Evolutionary conservation across 306 rosid species (phyloP).

Genomic region (Vigna reflexopilosa): DNA sequence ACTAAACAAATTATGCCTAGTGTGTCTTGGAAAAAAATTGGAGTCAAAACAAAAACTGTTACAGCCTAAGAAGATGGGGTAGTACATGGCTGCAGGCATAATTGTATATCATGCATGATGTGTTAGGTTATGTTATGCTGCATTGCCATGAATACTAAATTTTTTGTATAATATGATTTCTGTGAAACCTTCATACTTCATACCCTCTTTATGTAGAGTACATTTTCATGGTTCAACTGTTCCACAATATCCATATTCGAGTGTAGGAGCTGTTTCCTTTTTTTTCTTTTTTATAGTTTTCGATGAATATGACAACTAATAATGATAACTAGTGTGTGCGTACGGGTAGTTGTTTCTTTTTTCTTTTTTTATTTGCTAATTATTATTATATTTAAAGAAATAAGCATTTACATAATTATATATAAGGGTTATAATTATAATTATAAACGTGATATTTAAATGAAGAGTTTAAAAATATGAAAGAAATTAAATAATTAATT

Average conservation of each 20-base stretch:
- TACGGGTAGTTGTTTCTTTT: too few species aligned
- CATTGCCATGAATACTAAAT: slow-evolving; percentile 9
- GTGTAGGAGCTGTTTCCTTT: neutral
- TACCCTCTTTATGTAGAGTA: slow-evolving; percentile 35
- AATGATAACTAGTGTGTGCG: neutral
- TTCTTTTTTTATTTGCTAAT: too few species aligned
- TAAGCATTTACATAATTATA: too few species aligned
- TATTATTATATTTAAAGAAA: too few species aligned
- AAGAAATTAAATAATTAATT: too few species aligned
- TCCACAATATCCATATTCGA: slow-evolving; percentile 3
- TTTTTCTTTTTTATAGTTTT: neutral
- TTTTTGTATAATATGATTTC: slow-evolving; percentile 18
- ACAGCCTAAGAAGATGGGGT: slow-evolving; percentile 46
- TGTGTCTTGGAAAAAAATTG: slow-evolving; percentile 88
- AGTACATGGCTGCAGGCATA: neutral
- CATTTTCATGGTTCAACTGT: slow-evolving; percentile 36
- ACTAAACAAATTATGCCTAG: slow-evolving; percentile 92
- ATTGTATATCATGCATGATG: slow-evolving; percentile 8
- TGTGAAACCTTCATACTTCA: slow-evolving; percentile 9
- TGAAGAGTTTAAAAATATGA: too few species aligned
- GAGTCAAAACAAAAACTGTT: slow-evolving; percentile 77
- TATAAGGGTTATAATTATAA: too few species aligned
- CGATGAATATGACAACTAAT: neutral
- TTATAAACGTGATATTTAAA: too few species aligned
- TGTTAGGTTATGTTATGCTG: slow-evolving; percentile 35